phyloP scores from a whole-genome alignment of 2,329 filamentous ascomycete genomes.

The Microsporum audouinii region DNA sequence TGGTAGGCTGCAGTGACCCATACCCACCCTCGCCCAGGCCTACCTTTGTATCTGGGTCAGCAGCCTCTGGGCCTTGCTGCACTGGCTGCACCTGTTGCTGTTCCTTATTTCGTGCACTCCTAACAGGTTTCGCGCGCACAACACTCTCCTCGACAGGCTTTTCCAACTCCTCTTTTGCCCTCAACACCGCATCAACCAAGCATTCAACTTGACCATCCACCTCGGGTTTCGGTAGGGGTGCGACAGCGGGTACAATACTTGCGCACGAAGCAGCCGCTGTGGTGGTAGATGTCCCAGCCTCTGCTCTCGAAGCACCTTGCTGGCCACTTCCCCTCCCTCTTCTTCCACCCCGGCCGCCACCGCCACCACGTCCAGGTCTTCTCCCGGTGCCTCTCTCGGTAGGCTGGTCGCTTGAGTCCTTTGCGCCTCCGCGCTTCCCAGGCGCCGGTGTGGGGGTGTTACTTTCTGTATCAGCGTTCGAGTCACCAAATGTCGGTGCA shows the following conservation, averaged over 20 bases:
- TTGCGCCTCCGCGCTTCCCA: slow-evolving; percentile 24
- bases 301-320: slow-evolving; percentile 17
- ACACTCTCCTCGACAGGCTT: slow-evolving; percentile 7
- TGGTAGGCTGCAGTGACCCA: slow-evolving; percentile 35
- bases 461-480: slow-evolving; percentile 21
- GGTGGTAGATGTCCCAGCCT: slow-evolving; percentile 15
- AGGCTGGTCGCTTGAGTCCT: slow-evolving; percentile 18
- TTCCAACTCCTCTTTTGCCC: slow-evolving; percentile 11
- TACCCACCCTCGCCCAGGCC: slow-evolving; percentile 18
- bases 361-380: slow-evolving; percentile 25
- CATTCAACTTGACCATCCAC: slow-evolving; percentile 16
- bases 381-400: slow-evolving; percentile 26
- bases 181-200: slow-evolving; percentile 13
- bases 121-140: slow-evolving; percentile 7
- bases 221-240: slow-evolving; percentile 21
- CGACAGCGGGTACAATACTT: slow-evolving; percentile 2
- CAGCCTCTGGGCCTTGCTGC: slow-evolving; percentile 8
- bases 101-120: slow-evolving; percentile 19
- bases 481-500: slow-evolving; percentile 39
- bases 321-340: slow-evolving; percentile 21
- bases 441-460: slow-evolving; percentile 26
- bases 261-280: neutral
- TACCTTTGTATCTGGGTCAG: slow-evolving; percentile 12
- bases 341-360: slow-evolving; percentile 26
- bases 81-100: slow-evolving; percentile 1